Conservation (phyloP, 2,329 filamentous ascomycete genomes). For the Diaporthe citrichinensis region DNA sequence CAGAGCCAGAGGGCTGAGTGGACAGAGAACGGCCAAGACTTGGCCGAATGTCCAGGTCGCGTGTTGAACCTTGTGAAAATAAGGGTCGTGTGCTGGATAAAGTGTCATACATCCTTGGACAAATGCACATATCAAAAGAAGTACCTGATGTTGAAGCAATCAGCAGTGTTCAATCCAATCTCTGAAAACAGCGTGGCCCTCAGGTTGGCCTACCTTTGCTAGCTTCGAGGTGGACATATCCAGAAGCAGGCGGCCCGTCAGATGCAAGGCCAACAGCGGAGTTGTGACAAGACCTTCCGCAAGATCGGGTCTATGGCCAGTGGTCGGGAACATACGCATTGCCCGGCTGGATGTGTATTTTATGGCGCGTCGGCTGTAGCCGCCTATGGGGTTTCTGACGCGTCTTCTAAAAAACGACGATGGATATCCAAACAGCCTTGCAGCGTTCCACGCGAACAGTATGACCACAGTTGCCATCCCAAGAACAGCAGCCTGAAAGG, state of each 20-base stretch:
- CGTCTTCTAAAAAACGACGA: background rate
- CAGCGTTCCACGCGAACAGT: background rate
- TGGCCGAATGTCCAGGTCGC: constrained; percentile 1
- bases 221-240: background rate
- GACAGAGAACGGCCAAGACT: background rate
- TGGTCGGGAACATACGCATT: background rate
- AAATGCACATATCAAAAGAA: background rate
- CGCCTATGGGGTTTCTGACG: background rate
- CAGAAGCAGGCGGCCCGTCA: background rate
- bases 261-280: background rate
- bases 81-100: background rate
- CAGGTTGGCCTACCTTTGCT: background rate
- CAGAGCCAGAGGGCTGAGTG: constrained; percentile 6
- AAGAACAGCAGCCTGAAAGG: background rate
- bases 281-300: background rate
- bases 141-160: background rate
- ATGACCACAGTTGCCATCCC: background rate
- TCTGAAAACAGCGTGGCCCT: background rate
- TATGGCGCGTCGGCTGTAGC: constrained; percentile 1
- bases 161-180: background rate
- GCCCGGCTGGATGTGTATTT: background rate
- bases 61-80: background rate
- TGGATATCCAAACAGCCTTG: background rate
- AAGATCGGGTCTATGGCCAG: background rate
- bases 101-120: background rate